A percentile compares a stretch with the other conserved stretches of the same genome.
Evolutionary conservation across 78 protist species (phyloP).

Genomic region (Dictyostelium intermedium): DNA sequence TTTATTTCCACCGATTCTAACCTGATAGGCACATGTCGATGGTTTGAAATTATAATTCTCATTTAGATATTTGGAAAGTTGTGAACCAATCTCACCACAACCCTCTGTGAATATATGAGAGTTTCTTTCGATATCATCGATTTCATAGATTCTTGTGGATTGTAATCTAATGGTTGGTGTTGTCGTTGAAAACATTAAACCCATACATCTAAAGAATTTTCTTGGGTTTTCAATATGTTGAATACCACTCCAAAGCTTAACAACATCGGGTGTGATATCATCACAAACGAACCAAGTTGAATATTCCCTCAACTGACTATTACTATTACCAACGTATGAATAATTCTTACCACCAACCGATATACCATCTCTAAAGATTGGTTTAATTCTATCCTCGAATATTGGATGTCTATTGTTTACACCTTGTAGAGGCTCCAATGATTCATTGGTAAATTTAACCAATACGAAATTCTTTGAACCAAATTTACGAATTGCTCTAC

Average conservation of each 20-base stretch:
- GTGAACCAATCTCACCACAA: conserved; percentile 19
- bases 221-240: not conserved
- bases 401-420: not conserved
- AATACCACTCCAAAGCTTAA: not conserved
- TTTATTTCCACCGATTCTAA: conserved; percentile 71
- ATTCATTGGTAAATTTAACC: conserved; percentile 27
- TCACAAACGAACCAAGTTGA: not conserved
- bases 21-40: conserved; percentile 44
- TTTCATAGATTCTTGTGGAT: not conserved
- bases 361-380: not conserved
- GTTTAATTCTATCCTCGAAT: not conserved
- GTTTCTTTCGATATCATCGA: not conserved
- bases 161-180: not conserved
- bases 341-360: not conserved
- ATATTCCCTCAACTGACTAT: not conserved
- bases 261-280: no score
- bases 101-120: conserved; percentile 43
- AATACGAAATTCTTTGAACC: not conserved
- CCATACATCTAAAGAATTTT: not conserved
- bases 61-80: not conserved
- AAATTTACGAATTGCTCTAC: conserved; percentile 13
- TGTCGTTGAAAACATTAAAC: conserved; percentile 26
- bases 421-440: not conserved
- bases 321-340: not conserved
- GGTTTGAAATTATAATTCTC: not conserved